Conservation (phyloP, 306 rosid species). For the Hippophae gyantsensis region DNA sequence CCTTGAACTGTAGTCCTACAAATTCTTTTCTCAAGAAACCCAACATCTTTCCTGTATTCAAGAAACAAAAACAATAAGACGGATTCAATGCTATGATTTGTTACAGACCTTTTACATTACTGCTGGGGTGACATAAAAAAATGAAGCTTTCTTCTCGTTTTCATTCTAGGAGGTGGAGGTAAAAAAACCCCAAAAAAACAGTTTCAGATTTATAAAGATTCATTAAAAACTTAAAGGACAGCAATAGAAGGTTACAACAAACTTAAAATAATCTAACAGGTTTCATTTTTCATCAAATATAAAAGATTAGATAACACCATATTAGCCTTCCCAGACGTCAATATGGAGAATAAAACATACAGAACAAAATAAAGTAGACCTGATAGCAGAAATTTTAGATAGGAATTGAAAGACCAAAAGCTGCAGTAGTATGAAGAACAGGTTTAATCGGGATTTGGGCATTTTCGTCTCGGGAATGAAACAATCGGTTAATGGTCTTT, state of each 20-base stretch:
- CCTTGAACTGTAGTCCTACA: conserved; percentile 88
- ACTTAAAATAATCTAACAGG: too few species aligned
- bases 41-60: conserved; percentile 45
- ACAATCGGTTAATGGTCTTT: too few species aligned
- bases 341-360: neutral
- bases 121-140: too few species aligned
- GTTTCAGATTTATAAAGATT: too few species aligned
- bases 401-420: conserved; percentile 21
- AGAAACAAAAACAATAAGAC: conserved; percentile 5
- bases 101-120: neutral
- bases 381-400: conserved; percentile 21
- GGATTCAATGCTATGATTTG: neutral
- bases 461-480: neutral
- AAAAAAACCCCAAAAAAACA: neutral
- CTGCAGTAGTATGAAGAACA: conserved; percentile 10
- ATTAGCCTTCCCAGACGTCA: neutral
- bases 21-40: conserved; percentile 28
- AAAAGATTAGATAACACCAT: neutral
- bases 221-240: too few species aligned
- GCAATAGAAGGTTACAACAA: too few species aligned
- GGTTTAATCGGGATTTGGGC: conserved; percentile 1
- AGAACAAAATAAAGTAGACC: neutral
- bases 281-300: neutral
- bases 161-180: neutral
- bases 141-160: too few species aligned